These are phyloP conservation scores for Polyplosphaeria fusca DNA, from an alignment of 495 filamentous ascomycete genomes.

Conservation along the genomic window DNA sequence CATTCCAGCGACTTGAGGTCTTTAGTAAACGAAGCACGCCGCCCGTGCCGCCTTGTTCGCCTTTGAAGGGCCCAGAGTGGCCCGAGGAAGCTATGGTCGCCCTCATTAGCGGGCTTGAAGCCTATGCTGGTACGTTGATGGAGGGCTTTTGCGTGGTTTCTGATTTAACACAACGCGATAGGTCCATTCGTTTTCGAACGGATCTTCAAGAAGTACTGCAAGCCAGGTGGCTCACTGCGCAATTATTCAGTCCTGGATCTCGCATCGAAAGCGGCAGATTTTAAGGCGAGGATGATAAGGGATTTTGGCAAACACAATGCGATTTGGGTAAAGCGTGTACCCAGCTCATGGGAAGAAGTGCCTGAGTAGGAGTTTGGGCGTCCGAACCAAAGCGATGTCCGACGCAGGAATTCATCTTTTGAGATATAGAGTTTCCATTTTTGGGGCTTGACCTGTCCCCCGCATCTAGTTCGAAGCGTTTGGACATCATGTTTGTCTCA, in stretches of 20 bases:
- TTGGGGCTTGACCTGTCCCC: no score
- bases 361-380: no score
- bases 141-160: background rate
- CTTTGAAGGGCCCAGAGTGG: slow-evolving; percentile 25
- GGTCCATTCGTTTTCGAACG: slow-evolving; percentile 31
- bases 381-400: no score
- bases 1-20: slow-evolving; percentile 35
- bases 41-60: slow-evolving; percentile 6
- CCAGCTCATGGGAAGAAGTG: no score
- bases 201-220: slow-evolving; percentile 36
- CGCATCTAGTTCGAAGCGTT: no score
- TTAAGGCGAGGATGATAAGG: slow-evolving; percentile 22
- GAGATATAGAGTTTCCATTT: no score
- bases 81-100: slow-evolving; percentile 18
- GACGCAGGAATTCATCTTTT: no score
- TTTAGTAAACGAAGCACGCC: slow-evolving; percentile 29
- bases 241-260: slow-evolving; percentile 38
- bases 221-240: slow-evolving; percentile 19
- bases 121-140: slow-evolving; percentile 28
- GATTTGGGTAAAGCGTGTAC: no score
- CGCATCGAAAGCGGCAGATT: slow-evolving; percentile 27
- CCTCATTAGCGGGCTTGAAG: slow-evolving; percentile 31
- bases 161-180: background rate
- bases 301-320: background rate
- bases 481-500: no score